These are phyloP conservation scores for Plicaturopsis crispa DNA, from an alignment of 768 basidiomycete genomes.

Conservation along the genomic window DNA sequence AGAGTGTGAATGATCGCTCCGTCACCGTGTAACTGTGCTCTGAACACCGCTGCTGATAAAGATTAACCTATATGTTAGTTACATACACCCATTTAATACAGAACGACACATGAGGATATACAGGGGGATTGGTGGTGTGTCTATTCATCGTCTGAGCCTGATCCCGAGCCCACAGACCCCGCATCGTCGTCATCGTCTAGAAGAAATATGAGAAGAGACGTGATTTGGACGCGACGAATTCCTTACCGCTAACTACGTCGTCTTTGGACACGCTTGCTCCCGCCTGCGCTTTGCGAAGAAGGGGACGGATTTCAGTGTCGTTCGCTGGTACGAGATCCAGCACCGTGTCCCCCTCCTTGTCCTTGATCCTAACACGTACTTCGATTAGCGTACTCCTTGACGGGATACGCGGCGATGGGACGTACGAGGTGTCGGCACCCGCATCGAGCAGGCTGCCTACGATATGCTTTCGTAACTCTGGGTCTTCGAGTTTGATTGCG, in stretches of 20 bases:
- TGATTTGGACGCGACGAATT: neutral
- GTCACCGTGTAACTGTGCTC: too few relatives aligned
- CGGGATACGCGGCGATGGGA: neutral
- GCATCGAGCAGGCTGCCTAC: constrained; percentile 69
- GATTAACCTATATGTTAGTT: too few relatives aligned
- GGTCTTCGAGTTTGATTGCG: constrained; percentile 50
- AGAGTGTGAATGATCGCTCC: too few relatives aligned
- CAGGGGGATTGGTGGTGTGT: neutral
- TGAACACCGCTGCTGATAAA: too few relatives aligned
- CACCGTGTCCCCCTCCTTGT: constrained; percentile 56
- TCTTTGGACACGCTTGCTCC: constrained; percentile 40
- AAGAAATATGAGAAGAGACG: neutral
- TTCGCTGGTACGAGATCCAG: constrained; percentile 46
- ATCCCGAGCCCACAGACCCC: constrained; percentile 17
- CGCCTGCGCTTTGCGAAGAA: constrained; percentile 50
- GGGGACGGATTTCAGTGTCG: constrained; percentile 40
- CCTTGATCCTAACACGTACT: constrained; percentile 46
- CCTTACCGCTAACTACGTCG: constrained; percentile 61
- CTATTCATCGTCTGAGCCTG: constrained; percentile 27
- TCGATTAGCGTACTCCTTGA: neutral
- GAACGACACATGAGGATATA: too few relatives aligned
- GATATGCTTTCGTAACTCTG: constrained; percentile 43
- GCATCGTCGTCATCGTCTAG: constrained; percentile 10
- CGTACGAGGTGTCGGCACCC: constrained; percentile 65
- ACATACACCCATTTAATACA: too few relatives aligned